Base-by-base conservation (phyloP, 202 grass and related monocot species). In the Carex arenaria region DNA sequence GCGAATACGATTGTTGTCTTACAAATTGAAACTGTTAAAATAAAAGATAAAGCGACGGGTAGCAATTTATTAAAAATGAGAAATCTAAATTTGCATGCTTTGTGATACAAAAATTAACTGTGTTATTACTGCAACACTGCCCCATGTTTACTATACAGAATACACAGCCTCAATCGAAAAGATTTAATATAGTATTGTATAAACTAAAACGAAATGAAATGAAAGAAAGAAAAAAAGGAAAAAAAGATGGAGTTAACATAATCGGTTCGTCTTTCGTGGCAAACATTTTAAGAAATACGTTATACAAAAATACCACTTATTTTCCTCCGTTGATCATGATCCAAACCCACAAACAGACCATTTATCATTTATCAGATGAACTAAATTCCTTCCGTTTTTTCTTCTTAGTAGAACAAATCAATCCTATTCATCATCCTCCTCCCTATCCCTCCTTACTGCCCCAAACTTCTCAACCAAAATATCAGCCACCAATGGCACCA, bases 391-490 rank as follows among this genome's bases (percentile, higher is more conserved):
- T 74, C 31, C 2, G 14, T n/a, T 76, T 32, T 32, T 76, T 54
- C 72, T 76, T 76, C 32, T 56, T 34, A 56, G 10, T 55, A 30
- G 2, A 74, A 54, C 51, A 19, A 76, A 59, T 77, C 15, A 59
- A 57, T 90, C 72, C 91, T 90, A n/a, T 72, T 72, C 40, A 49
- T 94, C 92, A 4, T 98, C 92, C 38, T 98, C 95, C 78, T 98
- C 93, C 57, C 89, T 90, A 32, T 84, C 84, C 80, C 89, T 91
- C 14, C 76, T 85, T 38, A 90, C 88, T 36, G 95, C 95, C 9
- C 91, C 95, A 15, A 95, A 98, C 11, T 81, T 81, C 63, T 95
- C 84, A 5, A 98, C 88, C 71, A 98, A 87, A 85, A 98, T 82
- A 81, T 95, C 89, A 0, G 83, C 88, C 28, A 98, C 91, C 55